Evolutionary conservation across 257 asterid species (phyloP), one percentile per base, ranked within the genome.

Genomic region (Plantago major): DNA sequence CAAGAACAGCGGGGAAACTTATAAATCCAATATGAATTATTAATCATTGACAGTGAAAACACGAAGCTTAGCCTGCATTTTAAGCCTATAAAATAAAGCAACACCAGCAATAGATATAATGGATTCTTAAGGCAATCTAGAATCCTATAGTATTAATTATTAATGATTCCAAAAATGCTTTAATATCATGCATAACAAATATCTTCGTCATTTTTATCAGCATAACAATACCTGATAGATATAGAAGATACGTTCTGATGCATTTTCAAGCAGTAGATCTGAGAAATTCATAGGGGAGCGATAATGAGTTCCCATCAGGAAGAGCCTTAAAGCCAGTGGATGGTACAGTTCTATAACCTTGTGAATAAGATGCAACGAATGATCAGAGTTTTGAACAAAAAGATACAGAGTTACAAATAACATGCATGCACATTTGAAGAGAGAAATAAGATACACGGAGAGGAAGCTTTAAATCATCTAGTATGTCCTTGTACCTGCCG

Each of bases 241-340:
- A 75, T 92, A 92, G 76, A 70, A 92, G 67, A 83, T 64, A 57
- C 95, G 97, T 51, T 92, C 97, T 48, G 99, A 92, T 73, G 97
- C 91, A 76, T 82, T 84, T 74, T 92, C 99, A 68, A 92, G 95
- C 75, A 64, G 93, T 63, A 73, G 64, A 60, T 81, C 87, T 26
- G 97, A 89, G 81, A 89, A 92, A 72, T 92, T 92, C 67, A 87
- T 80, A 22, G 97, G 99, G 65, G 97, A 92, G 52, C 95, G 88
- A 72, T 92, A 92, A 75, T 92, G 99, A 59, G 97, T 83, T 64
- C 89, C 85, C 74, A 86, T 75, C 70, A 92, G 82, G 82, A 92
- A 92, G 77, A 84, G 82, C 74, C 96, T 80, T 55, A 92, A 73
- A 44, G 97, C 94, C 78, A 92, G 66, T 19, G 99, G 97, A 79